Conservation (phyloP, 1,284 basidiomycete genomes). For the Mycosarcoma mackinlayi region DNA sequence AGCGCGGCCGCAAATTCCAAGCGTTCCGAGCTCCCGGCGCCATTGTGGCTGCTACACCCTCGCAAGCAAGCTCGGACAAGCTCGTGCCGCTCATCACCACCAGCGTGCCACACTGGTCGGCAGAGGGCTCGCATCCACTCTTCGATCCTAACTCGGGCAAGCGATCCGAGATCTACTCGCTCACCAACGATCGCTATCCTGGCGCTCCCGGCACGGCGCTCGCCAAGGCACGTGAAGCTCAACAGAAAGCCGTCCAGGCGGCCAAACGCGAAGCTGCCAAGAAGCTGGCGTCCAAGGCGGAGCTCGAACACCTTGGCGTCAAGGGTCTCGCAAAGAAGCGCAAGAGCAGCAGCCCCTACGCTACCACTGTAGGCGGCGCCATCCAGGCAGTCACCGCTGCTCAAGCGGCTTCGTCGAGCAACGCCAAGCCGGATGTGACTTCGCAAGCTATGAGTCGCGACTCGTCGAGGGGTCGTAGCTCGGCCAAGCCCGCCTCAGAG, state of each 20-base stretch:
- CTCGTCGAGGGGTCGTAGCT: conserved; percentile 31
- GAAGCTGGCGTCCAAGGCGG: conserved; percentile 52
- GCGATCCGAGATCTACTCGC: conserved; percentile 53
- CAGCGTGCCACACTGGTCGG: conserved; percentile 44
- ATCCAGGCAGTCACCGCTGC: background rate
- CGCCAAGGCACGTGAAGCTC: conserved; percentile 55
- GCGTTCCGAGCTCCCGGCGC: conserved; percentile 32
- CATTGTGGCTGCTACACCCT: background rate
- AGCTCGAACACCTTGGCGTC: conserved; percentile 61
- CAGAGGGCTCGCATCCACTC: conserved; percentile 45
- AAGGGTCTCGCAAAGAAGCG: conserved; percentile 60
- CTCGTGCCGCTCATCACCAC: conserved; percentile 41
- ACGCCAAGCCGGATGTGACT: conserved; percentile 5
- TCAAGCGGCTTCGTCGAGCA: conserved; percentile 15
- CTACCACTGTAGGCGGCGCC: conserved; percentile 27
- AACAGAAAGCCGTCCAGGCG: conserved; percentile 35
- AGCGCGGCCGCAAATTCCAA: conserved; percentile 48
- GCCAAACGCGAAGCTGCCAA: conserved; percentile 54
- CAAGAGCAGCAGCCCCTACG: conserved; percentile 61
- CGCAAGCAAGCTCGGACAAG: conserved; percentile 3
- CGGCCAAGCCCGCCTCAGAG: conserved; percentile 29
- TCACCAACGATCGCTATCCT: conserved; percentile 63
- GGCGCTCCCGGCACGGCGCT: conserved; percentile 61
- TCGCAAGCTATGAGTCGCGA: conserved; percentile 44
- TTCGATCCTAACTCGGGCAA: conserved; percentile 45